Percentiles rank a stretch among this genome's conserved stretches.
Evolutionary conservation across 1,284 basidiomycete species (phyloP).

Genomic region (Boletellus deceptivus): DNA sequence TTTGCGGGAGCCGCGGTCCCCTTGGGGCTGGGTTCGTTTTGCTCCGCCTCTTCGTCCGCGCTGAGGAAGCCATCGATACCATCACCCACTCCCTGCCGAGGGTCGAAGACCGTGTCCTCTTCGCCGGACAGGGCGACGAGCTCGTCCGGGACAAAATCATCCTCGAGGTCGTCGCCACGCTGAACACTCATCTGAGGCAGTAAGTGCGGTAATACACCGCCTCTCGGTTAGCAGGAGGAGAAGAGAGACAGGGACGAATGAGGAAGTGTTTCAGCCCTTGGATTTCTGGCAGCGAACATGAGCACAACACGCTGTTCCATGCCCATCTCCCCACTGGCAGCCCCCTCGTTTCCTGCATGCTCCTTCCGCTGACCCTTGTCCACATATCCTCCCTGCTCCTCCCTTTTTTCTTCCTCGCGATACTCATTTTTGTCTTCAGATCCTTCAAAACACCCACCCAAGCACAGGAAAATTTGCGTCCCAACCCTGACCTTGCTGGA

Average conservation of each 20-base stretch:
- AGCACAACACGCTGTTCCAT: constrained; percentile 28
- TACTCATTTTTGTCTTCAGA: constrained; percentile 7
- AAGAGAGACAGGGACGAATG: constrained; percentile 5
- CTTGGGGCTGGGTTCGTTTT: constrained; percentile 29
- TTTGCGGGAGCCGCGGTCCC: constrained; percentile 42
- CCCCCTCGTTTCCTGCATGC: constrained; percentile 7
- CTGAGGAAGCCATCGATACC: constrained; percentile 43
- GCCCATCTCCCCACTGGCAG: neutral
- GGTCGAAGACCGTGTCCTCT: constrained; percentile 47
- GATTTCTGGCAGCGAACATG: constrained; percentile 23
- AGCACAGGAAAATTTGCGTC: neutral
- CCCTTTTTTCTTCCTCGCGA: constrained; percentile 6
- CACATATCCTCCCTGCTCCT: constrained; percentile 2
- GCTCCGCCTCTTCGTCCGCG: constrained; percentile 42
- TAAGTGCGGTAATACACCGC: too few species aligned
- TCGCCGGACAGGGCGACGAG: constrained; percentile 59
- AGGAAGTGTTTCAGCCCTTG: constrained; percentile 5
- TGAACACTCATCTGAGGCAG: constrained; percentile 35
- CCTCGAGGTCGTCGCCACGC: constrained; percentile 74
- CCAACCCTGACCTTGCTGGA: neutral
- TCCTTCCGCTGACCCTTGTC: constrained; percentile 7
- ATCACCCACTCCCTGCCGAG: constrained; percentile 39
- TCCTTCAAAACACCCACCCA: neutral
- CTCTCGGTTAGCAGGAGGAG: neutral
- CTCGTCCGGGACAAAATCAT: constrained; percentile 76